A percentile compares a stretch with the other conserved stretches of the same genome.
phyloP scores from a whole-genome alignment of 768 basidiomycete species.

The Mycena leptocephala region DNA sequence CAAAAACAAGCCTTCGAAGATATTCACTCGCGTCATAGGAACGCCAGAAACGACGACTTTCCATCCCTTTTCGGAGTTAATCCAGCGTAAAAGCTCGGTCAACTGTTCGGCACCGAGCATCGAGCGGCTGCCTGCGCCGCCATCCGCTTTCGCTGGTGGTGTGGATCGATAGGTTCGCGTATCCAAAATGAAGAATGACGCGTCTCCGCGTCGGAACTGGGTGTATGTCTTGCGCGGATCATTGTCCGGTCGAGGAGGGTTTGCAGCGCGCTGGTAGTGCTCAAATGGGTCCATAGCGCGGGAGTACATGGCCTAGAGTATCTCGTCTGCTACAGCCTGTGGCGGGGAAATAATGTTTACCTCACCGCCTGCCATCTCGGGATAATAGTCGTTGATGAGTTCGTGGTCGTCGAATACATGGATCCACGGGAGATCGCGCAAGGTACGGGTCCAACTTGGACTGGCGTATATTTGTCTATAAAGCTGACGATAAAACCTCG shows the following conservation, averaged over 20 bases:
- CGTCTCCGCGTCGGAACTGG: slow-evolving; percentile 18
- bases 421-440: slow-evolving; percentile 23
- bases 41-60: slow-evolving; percentile 19
- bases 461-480: slow-evolving; percentile 16
- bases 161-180: slow-evolving; percentile 7
- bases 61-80: neutral
- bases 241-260: neutral
- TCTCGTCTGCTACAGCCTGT: neutral
- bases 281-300: slow-evolving; percentile 7
- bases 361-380: neutral
- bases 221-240: slow-evolving; percentile 1
- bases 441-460: slow-evolving; percentile 19
- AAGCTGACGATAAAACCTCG: slow-evolving; percentile 4
- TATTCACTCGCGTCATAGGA: slow-evolving; percentile 10
- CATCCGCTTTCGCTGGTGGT: neutral
- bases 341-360: neutral
- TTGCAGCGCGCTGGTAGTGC: slow-evolving; percentile 14
- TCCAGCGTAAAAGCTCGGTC: slow-evolving; percentile 1
- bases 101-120: slow-evolving; percentile 16
- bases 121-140: neutral
- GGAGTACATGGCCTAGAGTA: neutral
- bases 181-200: slow-evolving; percentile 18
- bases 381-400: slow-evolving; percentile 18
- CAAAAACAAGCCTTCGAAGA: neutral
- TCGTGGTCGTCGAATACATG: slow-evolving; percentile 23